Evolutionary conservation across 148 eudicot genomes (phyloP), one percentile per base, ranked within the genome.

Genomic region (Vaccinium vitisidaea): DNA sequence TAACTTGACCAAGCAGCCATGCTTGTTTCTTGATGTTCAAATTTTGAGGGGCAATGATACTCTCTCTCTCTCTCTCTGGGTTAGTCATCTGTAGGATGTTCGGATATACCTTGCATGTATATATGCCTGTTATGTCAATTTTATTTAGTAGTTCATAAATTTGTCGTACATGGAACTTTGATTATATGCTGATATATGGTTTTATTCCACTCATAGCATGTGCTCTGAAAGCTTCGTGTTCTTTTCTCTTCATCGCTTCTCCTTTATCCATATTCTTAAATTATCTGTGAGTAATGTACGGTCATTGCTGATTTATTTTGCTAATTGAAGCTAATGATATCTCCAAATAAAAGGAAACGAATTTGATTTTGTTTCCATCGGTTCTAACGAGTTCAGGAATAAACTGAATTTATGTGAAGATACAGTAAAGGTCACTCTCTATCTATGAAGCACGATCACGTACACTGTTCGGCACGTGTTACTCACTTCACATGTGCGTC

Each of bases 181-280:
- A 74, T 74, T 74, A 74, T 74, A n/a, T 39, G 77, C 77, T 43
- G 9, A 74, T 39, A 43, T 75, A 23, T 46, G 23, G 52, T 18
- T 75, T 75, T 48, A 75, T 75, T 75, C 78, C 78, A 19, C 39
- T 75, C 19, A 19, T 75, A 75, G 78, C 27, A 73, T 75, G 25
- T 43, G 53, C 50, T 46, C 23, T 9, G 15, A 75, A 48, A 75
- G 49, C 23, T 32, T 75, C 2, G 25, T 75, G 78, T 75, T 75
- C 52, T 43, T 25, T 18, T 74, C 50, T 21, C 52, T 43, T n/a
- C 77, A 19, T 43, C 43, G 52, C 52, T 43, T 74, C 43, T 74
- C 78, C 27, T 75, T 46, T n/a, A 75, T 75, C 52, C 25, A 46
- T 75, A n/a, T 46, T 75, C 78, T 75, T 75, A 21, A 43, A 75